Conservation (phyloP, 202 grass and related monocot genomes). For the Tripidium arundinaceum region DNA sequence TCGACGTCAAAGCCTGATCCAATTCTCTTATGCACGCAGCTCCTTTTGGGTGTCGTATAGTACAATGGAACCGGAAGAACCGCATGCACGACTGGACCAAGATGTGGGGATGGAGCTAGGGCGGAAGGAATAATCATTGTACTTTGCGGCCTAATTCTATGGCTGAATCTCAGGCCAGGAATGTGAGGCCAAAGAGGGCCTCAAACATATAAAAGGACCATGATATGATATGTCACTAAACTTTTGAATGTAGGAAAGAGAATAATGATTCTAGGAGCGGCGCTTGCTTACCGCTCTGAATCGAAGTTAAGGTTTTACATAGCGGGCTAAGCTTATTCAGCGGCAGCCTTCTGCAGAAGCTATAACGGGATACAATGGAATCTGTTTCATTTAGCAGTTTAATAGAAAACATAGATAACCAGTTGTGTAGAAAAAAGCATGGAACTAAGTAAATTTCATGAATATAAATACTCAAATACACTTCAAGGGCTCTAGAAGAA, state of each 20-base stretch:
- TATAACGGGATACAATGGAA: neutral
- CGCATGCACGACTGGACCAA: neutral
- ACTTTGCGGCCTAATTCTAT: constrained; percentile 23
- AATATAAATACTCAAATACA: too few relatives aligned
- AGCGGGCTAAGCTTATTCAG: too few relatives aligned
- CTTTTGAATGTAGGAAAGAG: neutral
- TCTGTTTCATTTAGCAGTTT: neutral
- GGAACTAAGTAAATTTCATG: too few relatives aligned
- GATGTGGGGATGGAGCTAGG: neutral
- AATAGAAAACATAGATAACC: neutral
- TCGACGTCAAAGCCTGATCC: neutral
- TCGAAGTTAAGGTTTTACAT: neutral
- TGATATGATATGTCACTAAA: neutral
- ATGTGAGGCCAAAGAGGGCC: neutral
- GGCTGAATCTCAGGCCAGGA: constrained; percentile 18
- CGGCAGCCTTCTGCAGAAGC: too few relatives aligned
- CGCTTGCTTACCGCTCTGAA: neutral
- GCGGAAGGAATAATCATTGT: neutral
- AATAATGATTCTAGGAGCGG: neutral
- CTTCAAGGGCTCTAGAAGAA: too few relatives aligned
- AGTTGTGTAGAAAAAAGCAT: too few relatives aligned
- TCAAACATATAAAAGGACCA: constrained; percentile 35
- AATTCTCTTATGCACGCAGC: neutral
- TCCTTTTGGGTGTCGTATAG: neutral
- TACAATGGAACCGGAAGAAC: neutral